phyloP scores from a whole-genome alignment of 2,329 filamentous ascomycete species.

The Trichoderma sp. region DNA sequence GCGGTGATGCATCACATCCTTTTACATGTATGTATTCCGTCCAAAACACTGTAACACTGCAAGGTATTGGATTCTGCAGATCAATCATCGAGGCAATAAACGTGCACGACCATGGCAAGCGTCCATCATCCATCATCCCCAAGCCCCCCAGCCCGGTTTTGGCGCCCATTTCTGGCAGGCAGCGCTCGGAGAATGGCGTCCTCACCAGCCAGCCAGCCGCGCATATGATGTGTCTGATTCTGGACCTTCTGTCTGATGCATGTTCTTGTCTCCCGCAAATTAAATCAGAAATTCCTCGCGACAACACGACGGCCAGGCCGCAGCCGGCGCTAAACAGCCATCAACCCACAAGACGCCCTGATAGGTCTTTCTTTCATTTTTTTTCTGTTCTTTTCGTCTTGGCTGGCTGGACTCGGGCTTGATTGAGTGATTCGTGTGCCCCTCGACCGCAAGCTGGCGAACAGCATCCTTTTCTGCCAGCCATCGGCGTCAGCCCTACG shows the following conservation, averaged over 20 bases:
- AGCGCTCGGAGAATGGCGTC: constrained; percentile 9
- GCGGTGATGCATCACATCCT: neutral
- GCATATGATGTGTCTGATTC: constrained; percentile 26
- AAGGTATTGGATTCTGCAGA: too few relatives aligned
- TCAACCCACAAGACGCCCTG: neutral
- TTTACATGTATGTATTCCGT: too few relatives aligned
- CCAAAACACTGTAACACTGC: too few relatives aligned
- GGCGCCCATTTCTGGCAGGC: constrained; percentile 23
- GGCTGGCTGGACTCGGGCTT: neutral
- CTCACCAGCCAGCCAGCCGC: constrained; percentile 16
- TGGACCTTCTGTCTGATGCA: neutral
- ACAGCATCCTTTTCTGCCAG: constrained; percentile 9
- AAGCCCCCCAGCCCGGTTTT: constrained; percentile 9
- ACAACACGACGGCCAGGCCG: constrained; percentile 7
- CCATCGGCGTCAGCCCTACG: constrained; percentile 20
- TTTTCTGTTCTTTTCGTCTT: neutral
- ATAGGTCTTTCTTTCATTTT: too few relatives aligned
- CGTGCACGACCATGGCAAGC: neutral
- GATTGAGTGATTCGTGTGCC: neutral
- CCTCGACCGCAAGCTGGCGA: neutral
- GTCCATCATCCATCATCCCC: too few relatives aligned
- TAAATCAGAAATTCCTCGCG: neutral
- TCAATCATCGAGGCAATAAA: too few relatives aligned
- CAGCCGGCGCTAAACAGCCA: constrained; percentile 16
- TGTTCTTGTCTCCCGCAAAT: constrained; percentile 14